Evolutionary conservation across 73 alveolate species (phyloP).

Genomic region (Paramecium octaurelia): DNA sequence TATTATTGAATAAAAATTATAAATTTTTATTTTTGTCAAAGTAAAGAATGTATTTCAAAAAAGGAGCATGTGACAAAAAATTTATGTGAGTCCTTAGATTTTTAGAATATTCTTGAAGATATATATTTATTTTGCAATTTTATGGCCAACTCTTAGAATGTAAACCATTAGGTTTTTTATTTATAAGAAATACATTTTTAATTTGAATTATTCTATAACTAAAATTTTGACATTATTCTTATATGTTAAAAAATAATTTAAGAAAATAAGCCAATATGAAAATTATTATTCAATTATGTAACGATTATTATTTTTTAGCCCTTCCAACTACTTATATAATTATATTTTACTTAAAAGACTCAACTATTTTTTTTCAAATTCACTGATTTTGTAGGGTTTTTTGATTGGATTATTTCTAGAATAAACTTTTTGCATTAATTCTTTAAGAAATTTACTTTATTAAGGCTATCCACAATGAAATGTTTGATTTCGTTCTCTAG

Average conservation of each 20-base stretch:
- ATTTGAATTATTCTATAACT: too few species aligned
- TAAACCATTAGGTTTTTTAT: neutral
- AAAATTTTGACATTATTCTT: too few species aligned
- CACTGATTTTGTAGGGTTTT: conserved; percentile 21
- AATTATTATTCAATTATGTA: neutral
- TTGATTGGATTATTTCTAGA: neutral
- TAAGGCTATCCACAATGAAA: neutral
- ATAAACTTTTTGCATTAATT: conserved; percentile 20
- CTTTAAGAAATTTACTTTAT: neutral
- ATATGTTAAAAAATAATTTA: neutral
- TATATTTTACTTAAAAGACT: neutral
- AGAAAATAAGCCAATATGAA: neutral
- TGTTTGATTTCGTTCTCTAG: conserved; percentile 9
- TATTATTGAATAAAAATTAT: too few species aligned
- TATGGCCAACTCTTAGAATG: too few species aligned
- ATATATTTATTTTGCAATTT: too few species aligned
- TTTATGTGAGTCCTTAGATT: too few species aligned
- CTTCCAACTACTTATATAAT: neutral
- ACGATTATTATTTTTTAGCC: neutral
- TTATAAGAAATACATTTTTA: too few species aligned
- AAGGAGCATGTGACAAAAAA: too few species aligned
- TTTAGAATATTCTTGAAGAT: too few species aligned
- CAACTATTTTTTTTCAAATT: conserved; percentile 17
- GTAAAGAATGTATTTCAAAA: too few species aligned
- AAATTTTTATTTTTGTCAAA: neutral